Evolutionary conservation across 108 stramenopile genomes (phyloP).

Genomic region (Skeletonema marinoi): DNA sequence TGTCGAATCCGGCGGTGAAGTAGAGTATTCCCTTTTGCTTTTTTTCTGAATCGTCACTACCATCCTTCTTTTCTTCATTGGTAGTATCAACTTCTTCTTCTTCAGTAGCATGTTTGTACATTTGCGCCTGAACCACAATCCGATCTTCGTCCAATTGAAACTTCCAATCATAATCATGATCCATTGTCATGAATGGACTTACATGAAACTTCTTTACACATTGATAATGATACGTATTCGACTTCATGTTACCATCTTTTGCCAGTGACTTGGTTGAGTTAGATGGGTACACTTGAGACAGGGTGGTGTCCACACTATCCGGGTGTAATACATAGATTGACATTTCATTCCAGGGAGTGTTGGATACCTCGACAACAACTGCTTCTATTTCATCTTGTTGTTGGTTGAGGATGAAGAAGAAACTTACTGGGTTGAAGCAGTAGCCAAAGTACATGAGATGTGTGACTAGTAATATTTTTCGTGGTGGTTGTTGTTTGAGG

Average conservation of each 20-base stretch:
- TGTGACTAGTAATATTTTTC: conserved; percentile 65
- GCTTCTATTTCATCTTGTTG: conserved; percentile 51
- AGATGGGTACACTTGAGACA: conserved; percentile 10
- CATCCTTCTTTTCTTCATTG: neutral
- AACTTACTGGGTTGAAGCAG: conserved; percentile 90
- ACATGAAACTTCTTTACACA: conserved; percentile 94
- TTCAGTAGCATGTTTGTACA: conserved; percentile 14
- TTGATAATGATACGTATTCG: conserved; percentile 45
- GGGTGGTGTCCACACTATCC: conserved; percentile 60
- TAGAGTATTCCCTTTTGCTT: conserved; percentile 17
- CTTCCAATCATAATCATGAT: conserved; percentile 91
- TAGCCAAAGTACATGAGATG: conserved; percentile 86
- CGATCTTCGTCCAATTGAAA: conserved; percentile 49
- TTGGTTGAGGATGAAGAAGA: conserved; percentile 66
- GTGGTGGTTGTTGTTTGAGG: conserved; percentile 15
- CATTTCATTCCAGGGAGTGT: conserved; percentile 97
- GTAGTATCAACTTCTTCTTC: neutral
- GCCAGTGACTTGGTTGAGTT: neutral
- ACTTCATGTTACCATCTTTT: neutral
- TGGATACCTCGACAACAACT: conserved; percentile 91
- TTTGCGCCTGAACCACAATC: conserved; percentile 32
- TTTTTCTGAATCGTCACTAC: neutral
- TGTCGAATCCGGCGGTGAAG: conserved; percentile 54
- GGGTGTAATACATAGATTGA: conserved; percentile 89
- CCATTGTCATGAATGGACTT: conserved; percentile 98